phyloP scores from a whole-genome alignment of 306 rosid genomes.

The Pueraria montana region DNA sequence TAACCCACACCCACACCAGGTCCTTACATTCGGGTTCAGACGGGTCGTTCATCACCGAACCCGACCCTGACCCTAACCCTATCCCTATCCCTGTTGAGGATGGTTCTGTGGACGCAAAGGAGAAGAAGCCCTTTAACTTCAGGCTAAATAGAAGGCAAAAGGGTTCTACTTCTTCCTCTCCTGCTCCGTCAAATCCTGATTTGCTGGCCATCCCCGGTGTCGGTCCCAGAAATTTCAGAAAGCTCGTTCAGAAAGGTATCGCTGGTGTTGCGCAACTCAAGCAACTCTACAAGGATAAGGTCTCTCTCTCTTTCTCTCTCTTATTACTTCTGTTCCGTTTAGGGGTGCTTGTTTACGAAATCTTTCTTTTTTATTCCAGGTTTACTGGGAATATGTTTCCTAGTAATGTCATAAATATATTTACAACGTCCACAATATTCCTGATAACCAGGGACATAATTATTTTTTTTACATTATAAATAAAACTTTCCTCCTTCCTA shows the following conservation, averaged over 20 bases:
- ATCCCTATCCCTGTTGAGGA: background rate
- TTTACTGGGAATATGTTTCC: too few relatives aligned
- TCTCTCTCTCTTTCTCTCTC: conserved; percentile 21
- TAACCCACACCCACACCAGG: background rate
- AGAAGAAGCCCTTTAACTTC: conserved; percentile 19
- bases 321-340: background rate
- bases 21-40: conserved; percentile 36
- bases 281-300: conserved; percentile 92
- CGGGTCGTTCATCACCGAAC: conserved; percentile 42
- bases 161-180: conserved; percentile 50
- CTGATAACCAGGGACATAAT: too few relatives aligned
- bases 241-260: conserved; percentile 86
- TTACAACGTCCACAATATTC: too few relatives aligned
- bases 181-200: conserved; percentile 71
- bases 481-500: too few relatives aligned
- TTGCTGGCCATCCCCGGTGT: conserved; percentile 94
- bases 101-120: background rate
- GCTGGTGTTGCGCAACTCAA: conserved; percentile 91
- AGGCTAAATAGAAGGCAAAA: conserved; percentile 67
- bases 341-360: too few relatives aligned
- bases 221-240: conserved; percentile 90
- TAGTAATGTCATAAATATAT: too few relatives aligned
- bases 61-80: conserved; percentile 42
- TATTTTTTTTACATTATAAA: too few relatives aligned
- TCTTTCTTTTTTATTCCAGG: too few relatives aligned